Base-by-base conservation (phyloP, 2,329 filamentous ascomycete species). In the Nemania sp. region DNA sequence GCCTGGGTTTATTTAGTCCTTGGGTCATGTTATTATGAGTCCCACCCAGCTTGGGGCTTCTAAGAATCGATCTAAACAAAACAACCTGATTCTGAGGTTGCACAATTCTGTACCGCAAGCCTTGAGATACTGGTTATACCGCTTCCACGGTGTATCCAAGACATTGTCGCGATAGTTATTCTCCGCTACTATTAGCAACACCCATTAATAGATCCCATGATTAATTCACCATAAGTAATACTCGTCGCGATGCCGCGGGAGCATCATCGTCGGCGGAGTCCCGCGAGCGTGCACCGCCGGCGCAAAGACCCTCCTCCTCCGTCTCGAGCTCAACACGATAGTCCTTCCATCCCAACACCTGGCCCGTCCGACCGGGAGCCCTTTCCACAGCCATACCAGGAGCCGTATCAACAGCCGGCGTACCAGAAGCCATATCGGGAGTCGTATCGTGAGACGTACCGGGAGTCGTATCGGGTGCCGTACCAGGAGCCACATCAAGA, bases 201-300 rank as follows among this genome's bases (percentile, higher is more conserved):
- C n/a, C 44, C 33, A 49, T 51, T 61, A 59, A 62, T 65, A 58
- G 61, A 54, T 60, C 54, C 54, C 46, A 60, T 60, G 57, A 52
- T 52, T 59, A 50, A 30, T 50, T 41, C 45, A 50, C 33, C 11
- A 53, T 54, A 61, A 57, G 34, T 52, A 57, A 51, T 44, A 52
- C 56, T 63, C 61, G 61, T 67, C 62, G 82, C 79, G 78, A 78
- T 81, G 78, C 62, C 64, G 30, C 59, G 67, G 74, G 77, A 73
- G 75, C 65, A 78, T 66, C 73, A 75, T 71, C 79, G 79, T 69
- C 78, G 77, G 66, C 77, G 80, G 73, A 82, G 80, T 72, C 78
- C 77, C 52, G 80, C 82, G 64, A 76, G 76, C 73, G 76, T 75
- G 67, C 74, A 77, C 68, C 77, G 80, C 68, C 78, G 79, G 73